These are phyloP conservation scores for Zoysia matrella DNA, from an alignment of 202 grass and related monocot genomes.

Conservation along the genomic window DNA sequence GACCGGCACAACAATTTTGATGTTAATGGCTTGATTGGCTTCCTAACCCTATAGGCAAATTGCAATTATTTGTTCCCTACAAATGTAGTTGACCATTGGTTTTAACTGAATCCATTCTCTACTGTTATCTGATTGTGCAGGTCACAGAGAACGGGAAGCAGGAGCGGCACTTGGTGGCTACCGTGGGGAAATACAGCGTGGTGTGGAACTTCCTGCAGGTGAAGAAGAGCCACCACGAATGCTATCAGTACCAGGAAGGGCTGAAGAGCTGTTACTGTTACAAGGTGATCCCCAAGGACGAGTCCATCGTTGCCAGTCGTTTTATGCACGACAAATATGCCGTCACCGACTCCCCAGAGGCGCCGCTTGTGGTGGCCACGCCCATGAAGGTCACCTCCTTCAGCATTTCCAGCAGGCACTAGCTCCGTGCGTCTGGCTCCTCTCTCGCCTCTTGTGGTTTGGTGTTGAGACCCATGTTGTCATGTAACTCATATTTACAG, in stretches of 20 bases:
- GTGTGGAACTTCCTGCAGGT: too few relatives aligned
- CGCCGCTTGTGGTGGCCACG: too few relatives aligned
- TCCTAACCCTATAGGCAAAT: not conserved
- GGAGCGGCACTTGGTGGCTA: too few relatives aligned
- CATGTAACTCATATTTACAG: constrained; percentile 34
- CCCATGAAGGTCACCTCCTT: too few relatives aligned
- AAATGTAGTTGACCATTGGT: not conserved
- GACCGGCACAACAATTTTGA: not conserved
- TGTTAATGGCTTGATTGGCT: not conserved
- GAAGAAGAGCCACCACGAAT: too few relatives aligned
- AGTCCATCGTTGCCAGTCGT: too few relatives aligned
- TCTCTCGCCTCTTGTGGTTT: not conserved
- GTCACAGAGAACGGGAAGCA: constrained; percentile 56
- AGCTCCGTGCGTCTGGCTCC: constrained; percentile 30
- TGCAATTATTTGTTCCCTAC: not conserved
- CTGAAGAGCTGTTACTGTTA: too few relatives aligned
- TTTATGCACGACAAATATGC: too few relatives aligned
- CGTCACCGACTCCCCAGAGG: too few relatives aligned
- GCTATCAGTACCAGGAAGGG: too few relatives aligned
- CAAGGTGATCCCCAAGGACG: too few relatives aligned
- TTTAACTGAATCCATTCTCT: not conserved
- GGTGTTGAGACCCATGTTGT: not conserved
- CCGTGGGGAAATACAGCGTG: too few relatives aligned
- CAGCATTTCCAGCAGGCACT: constrained; percentile 11
- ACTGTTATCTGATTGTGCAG: constrained; percentile 5